Conservation (phyloP, 2,329 filamentous ascomycete species). For the Botrytis sinoallii region DNA sequence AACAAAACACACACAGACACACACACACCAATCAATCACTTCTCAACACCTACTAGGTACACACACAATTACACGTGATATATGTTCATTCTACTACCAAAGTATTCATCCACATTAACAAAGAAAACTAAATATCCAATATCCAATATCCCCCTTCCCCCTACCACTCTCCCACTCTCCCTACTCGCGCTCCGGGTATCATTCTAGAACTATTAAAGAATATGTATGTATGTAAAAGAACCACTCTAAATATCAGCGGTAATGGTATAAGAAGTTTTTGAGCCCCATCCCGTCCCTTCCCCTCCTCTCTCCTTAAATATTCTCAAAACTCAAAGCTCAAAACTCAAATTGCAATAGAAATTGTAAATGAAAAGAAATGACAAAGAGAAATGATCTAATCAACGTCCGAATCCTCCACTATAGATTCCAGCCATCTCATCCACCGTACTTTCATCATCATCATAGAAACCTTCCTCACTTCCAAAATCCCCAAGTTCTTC, state of each 20-base stretch:
- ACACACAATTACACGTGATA: not conserved
- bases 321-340: not conserved
- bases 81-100: not conserved
- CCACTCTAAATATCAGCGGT: not conserved
- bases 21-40: not conserved
- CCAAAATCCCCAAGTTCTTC: conserved; percentile 17
- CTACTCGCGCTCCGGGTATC: conserved; percentile 11
- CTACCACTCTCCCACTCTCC: not conserved
- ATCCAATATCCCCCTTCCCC: not conserved
- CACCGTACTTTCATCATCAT: conserved; percentile 37
- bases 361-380: not conserved
- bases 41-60: not conserved
- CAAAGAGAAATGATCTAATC: not conserved
- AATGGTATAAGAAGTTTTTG: not conserved
- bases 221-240: conserved; percentile 12
- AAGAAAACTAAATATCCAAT: not conserved
- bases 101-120: conserved; percentile 6
- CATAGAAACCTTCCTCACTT: conserved; percentile 38
- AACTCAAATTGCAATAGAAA: conserved; percentile 1
- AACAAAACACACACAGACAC: not conserved
- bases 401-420: conserved; percentile 17
- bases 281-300: not conserved
- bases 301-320: not conserved
- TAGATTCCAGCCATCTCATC: conserved; percentile 23
- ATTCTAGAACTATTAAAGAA: conserved; percentile 17